phyloP scores from a whole-genome alignment of 768 basidiomycete species.

The Clavulina sp. region DNA sequence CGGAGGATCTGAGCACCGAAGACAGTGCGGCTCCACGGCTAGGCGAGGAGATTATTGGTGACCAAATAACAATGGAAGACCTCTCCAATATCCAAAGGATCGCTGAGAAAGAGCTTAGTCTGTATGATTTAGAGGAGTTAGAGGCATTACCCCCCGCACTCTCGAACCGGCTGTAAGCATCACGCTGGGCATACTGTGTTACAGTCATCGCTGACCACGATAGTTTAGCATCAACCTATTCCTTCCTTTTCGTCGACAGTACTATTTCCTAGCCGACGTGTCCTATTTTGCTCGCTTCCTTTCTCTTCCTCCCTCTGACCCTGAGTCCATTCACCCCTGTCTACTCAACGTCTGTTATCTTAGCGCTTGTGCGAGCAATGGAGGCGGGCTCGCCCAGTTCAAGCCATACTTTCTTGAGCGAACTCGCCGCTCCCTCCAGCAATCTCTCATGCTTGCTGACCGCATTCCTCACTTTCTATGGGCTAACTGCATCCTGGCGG shows the following conservation, averaged over 20 bases:
- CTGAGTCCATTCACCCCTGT: background rate
- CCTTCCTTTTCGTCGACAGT: background rate
- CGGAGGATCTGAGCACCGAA: too few relatives aligned
- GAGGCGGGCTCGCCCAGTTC: background rate
- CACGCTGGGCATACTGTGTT: too few relatives aligned
- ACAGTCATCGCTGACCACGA: too few relatives aligned
- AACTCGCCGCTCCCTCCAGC: background rate
- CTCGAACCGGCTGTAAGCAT: too few relatives aligned
- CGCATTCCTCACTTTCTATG: background rate
- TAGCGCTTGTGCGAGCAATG: background rate
- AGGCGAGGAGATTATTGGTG: too few relatives aligned
- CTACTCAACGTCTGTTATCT: background rate
- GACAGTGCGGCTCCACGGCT: too few relatives aligned
- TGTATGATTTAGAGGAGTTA: too few relatives aligned
- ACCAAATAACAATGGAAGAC: too few relatives aligned
- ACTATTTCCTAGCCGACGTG: background rate
- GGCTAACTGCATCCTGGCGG: background rate
- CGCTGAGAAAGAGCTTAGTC: too few relatives aligned
- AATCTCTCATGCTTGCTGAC: background rate
- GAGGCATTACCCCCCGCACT: too few relatives aligned
- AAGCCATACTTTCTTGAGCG: background rate
- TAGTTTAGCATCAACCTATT: too few relatives aligned
- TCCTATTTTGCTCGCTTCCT: background rate
- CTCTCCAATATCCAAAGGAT: too few relatives aligned
- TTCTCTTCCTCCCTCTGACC: background rate